A percentile compares a stretch with the other conserved stretches of the same genome.
These are phyloP conservation scores for Phaeosphaeriaceae sp. DNA, from an alignment of 2,329 filamentous ascomycete species.

Conservation along the genomic window DNA sequence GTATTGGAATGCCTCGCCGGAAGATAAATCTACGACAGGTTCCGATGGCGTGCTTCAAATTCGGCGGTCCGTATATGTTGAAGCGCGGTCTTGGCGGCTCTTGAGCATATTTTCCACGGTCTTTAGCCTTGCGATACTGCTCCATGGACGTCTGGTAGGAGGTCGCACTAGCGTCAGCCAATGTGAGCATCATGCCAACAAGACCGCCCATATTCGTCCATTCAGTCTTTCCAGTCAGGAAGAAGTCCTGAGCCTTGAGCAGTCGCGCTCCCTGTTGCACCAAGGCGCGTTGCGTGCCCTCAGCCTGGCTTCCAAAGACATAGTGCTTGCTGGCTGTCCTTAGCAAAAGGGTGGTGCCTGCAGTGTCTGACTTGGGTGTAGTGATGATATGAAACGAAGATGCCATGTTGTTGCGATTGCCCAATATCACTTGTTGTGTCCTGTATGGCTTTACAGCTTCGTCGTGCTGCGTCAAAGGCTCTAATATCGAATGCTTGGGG, in stretches of 20 bases:
- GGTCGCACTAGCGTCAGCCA: conserved; percentile 71
- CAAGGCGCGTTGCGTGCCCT: conserved; percentile 83
- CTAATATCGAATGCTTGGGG: neutral
- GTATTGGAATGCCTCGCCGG: conserved; percentile 79
- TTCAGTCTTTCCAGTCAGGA: conserved; percentile 77
- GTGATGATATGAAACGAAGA: conserved; percentile 77
- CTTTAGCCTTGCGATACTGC: conserved; percentile 26
- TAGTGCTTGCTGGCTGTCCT: conserved; percentile 78
- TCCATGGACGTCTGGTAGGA: conserved; percentile 55
- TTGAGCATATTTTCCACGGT: conserved; percentile 17
- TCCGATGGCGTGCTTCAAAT: conserved; percentile 81
- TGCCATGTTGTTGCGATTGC: conserved; percentile 63
- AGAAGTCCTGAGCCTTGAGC: conserved; percentile 74
- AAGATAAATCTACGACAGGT: conserved; percentile 86
- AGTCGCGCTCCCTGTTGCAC: conserved; percentile 71
- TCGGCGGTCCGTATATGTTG: conserved; percentile 78
- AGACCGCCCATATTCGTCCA: conserved; percentile 84
- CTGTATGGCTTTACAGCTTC: neutral
- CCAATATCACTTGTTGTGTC: neutral
- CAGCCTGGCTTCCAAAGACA: conserved; percentile 79
- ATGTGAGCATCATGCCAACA: conserved; percentile 81
- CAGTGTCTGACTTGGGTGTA: conserved; percentile 86
- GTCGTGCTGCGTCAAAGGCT: conserved; percentile 8
- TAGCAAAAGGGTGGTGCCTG: conserved; percentile 77
- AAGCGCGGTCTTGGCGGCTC: conserved; percentile 35